These are phyloP conservation scores for Fusarium newnesense DNA, from an alignment of 2,329 filamentous ascomycete species.

Conservation along the genomic window DNA sequence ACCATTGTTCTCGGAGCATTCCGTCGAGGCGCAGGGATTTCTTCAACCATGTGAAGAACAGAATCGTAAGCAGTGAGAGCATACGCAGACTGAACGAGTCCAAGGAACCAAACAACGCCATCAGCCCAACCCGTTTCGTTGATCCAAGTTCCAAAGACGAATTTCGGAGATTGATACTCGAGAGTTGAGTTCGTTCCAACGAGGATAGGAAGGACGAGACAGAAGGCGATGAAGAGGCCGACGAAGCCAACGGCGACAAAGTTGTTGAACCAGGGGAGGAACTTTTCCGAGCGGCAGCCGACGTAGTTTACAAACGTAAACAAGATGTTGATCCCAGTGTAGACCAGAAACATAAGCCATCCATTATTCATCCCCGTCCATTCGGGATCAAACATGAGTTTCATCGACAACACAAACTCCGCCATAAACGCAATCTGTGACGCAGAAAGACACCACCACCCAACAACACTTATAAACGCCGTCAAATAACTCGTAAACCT, in stretches of 20 bases:
- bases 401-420: constrained; percentile 63
- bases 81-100: constrained; percentile 66
- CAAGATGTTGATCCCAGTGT: constrained; percentile 59
- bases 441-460: constrained; percentile 67
- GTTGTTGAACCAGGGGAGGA: constrained; percentile 63
- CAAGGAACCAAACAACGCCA: constrained; percentile 66
- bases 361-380: constrained; percentile 56
- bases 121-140: constrained; percentile 59
- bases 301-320: constrained; percentile 63
- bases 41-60: constrained; percentile 68
- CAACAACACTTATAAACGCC: constrained; percentile 69
- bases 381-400: constrained; percentile 60
- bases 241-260: constrained; percentile 64
- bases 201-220: constrained; percentile 60
- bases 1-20: constrained; percentile 63
- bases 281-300: constrained; percentile 57
- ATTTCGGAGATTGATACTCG: constrained; percentile 58
- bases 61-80: constrained; percentile 63
- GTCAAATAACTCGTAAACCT: constrained; percentile 65
- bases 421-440: constrained; percentile 68
- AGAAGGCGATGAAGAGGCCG: constrained; percentile 61
- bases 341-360: constrained; percentile 67
- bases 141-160: constrained; percentile 63
- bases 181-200: constrained; percentile 58
- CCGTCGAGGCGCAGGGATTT: constrained; percentile 61